These are phyloP conservation scores for Phlegmacium glaucopus DNA, from an alignment of 768 basidiomycete species.

Conservation along the genomic window DNA sequence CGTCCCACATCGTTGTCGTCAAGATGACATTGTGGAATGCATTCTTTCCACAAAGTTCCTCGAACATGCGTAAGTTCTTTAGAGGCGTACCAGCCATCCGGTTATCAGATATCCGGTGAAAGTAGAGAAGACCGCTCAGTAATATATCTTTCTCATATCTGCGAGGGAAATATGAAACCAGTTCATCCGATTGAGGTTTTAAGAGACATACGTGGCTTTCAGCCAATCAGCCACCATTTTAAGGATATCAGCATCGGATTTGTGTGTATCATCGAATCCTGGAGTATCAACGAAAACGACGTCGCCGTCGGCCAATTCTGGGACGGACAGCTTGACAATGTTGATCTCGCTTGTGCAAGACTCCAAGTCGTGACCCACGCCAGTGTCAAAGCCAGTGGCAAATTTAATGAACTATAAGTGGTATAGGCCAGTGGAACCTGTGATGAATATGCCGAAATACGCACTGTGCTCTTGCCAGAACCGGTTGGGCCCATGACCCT, in stretches of 20 bases:
- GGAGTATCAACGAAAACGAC: conserved; percentile 39
- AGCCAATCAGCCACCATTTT: conserved; percentile 33
- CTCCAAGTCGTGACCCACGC: conserved; percentile 19
- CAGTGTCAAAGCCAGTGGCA: conserved; percentile 8
- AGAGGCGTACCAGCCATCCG: conserved; percentile 31
- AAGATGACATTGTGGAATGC: conserved; percentile 29
- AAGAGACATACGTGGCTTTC: conserved; percentile 9
- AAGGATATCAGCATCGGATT: conserved; percentile 32
- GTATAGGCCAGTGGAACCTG: neutral
- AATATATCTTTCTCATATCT: conserved; percentile 22
- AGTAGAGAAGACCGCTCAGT: conserved; percentile 33
- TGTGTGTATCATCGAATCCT: conserved; percentile 32
- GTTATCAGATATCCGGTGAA: conserved; percentile 38
- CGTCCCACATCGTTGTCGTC: conserved; percentile 38
- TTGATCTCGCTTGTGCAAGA: conserved; percentile 39
- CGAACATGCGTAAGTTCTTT: conserved; percentile 33
- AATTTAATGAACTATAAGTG: conserved; percentile 22
- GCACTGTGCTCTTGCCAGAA: conserved; percentile 28
- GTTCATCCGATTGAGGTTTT: neutral
- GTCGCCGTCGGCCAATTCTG: conserved; percentile 16
- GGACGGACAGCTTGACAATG: conserved; percentile 23
- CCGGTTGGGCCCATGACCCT: conserved; percentile 27
- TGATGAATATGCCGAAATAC: neutral
- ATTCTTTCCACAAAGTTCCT: conserved; percentile 19
- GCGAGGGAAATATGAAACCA: neutral